Evolutionary conservation across 2,329 filamentous ascomycete species (phyloP), one percentile per base, ranked within the genome.

Genomic region (Arachnomyces sp.): DNA sequence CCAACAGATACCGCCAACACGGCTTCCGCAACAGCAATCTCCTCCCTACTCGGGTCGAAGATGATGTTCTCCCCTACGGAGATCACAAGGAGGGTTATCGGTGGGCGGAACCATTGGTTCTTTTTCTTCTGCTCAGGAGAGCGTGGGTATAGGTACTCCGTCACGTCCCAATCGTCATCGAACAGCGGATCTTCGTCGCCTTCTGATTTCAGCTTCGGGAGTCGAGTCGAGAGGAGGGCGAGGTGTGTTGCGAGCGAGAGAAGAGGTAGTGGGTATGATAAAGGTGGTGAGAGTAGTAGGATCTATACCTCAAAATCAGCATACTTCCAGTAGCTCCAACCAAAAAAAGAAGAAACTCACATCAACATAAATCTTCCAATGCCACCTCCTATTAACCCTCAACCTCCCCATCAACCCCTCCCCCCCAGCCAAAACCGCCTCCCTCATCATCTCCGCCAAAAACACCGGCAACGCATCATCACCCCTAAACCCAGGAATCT

Each of bases 311-410:
- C 30, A 40, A 38, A 38, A 42, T 52, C 39, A 51, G 43, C 28
- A 36, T 31, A 8, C 28, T 30, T 12, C 31, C 31, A 13, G 12
- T 36, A 15, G 4, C 21, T 7, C 25, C 12, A 25, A 25, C 28
- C 11, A 28, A 12, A 28, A 21, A 13, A 33, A 28, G 12, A 31
- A 28, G 35, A 31, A 42, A 31, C 85, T 57, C 63, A 95, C 89
- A 66, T 98, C 92, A 47, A 98, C 76, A 65, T 90, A 96, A 42
- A 98, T 63, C 66, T 89, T 86, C 92, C 92, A 98, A 71, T 96
- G 90, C 72, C 90, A 98, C 46, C 72, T 77, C 59, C 90, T 67
- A 81, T 88, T 86, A 45, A 80, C 78, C 2, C 77, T 77, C 53
- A 90, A 65, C 60, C 86, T 90, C 34, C 84, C 78, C 13, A 81